Base-by-base conservation (phyloP, 495 filamentous ascomycete species). In the Elasticomyces elasticus region DNA sequence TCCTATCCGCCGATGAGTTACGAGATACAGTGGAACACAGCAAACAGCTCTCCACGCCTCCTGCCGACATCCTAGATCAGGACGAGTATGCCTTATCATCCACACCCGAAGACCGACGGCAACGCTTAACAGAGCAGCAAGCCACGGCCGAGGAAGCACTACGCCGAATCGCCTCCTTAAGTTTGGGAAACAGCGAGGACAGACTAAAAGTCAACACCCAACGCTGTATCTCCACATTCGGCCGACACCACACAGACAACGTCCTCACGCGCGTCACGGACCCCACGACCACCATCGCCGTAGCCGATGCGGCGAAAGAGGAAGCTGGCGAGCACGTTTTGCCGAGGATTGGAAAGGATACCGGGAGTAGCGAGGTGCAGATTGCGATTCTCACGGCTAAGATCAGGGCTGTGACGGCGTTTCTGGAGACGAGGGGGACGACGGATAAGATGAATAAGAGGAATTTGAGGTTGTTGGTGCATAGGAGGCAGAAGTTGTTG, bases 341-440 rank as follows among this genome's bases (percentile, higher is more conserved):
- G 0, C 79, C 81, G 17, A 83, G 92, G 5, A 83, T 84, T 12
- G 92, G 92, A 0, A 84, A 81, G 0, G 92, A 99, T 67, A 96
- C 89, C 10, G 92, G 92, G 2, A 91, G 85, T 51, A 83, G 85
- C 19, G 92, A 99, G 70, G 92, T 99, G 42, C 92, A 99, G 74
- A 88, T 90, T 58, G 90, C 89, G n/a, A 92, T 99, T 59, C 70
- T 99, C 66, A 99, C 92, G 9, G 78, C 87, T 44, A 96, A 96
- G 75, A 99, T 99, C 62, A 71, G 86, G 49, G 84, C 86, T 40
- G 68, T 97, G 46, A 80, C 84, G 28, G 72, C 81, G 28, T 69
- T 67, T 46, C 74, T 82, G 62, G 74, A 78, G 64, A 72, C 65
- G 28, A 67, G 70, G 42, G 74, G 74, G 28, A 68, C 59, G 76